Evolutionary conservation across 208 protist genomes (phyloP).

Genomic region (Trypanosoma theileri): DNA sequence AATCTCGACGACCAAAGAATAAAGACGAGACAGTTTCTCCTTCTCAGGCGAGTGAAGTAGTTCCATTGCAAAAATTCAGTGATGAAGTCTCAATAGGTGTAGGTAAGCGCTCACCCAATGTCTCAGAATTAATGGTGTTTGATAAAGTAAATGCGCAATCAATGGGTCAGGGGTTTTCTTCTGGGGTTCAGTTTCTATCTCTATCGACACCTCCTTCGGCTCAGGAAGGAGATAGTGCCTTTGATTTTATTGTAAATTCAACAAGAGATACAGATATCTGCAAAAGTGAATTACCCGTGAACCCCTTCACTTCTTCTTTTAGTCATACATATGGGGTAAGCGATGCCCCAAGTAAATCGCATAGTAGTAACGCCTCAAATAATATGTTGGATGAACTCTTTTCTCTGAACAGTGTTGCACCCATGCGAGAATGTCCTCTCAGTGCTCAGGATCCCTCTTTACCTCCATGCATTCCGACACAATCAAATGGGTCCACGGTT

Average conservation of each 20-base stretch:
- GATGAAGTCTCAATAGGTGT: background rate
- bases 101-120: background rate
- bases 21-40: background rate
- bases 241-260: background rate
- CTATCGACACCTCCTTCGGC: background rate
- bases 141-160: background rate
- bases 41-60: background rate
- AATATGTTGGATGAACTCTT: conserved; percentile 10
- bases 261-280: no score
- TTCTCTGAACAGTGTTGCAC: background rate
- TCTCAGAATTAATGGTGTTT: conserved; percentile 12
- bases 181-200: background rate
- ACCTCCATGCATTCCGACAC: background rate
- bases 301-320: no score
- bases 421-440: no score
- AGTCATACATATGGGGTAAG: no score
- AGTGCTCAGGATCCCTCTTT: background rate
- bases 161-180: background rate
- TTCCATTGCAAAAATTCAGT: background rate
- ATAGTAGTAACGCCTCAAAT: background rate
- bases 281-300: no score
- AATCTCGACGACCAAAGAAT: background rate
- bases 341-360: no score
- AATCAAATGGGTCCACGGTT: conserved; percentile 6
- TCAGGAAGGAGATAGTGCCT: background rate